Evolutionary conservation across 2,329 filamentous ascomycete species (phyloP).

Genomic region (Neophaeococcomyces mojaviensis): DNA sequence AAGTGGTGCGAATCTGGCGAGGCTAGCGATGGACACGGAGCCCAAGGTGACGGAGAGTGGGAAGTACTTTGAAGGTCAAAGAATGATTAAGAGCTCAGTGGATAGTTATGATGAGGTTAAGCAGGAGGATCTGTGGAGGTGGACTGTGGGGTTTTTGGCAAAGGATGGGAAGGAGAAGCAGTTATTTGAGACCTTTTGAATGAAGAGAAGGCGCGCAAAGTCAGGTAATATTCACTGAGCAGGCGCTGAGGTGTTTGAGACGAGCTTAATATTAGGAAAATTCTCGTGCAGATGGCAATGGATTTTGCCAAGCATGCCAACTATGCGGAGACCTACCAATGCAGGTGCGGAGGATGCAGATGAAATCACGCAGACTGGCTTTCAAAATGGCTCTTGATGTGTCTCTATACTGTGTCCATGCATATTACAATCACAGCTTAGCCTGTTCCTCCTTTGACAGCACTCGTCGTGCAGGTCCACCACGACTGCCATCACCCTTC

Average conservation of each 20-base stretch:
- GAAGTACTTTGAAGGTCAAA: slow-evolving; percentile 39
- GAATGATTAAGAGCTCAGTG: slow-evolving; percentile 34
- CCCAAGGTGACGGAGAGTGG: slow-evolving; percentile 30
- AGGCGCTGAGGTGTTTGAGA: too few species aligned
- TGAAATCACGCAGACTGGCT: too few species aligned
- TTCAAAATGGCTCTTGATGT: too few species aligned
- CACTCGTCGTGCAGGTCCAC: slow-evolving; percentile 25
- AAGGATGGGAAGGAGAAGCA: slow-evolving; percentile 23
- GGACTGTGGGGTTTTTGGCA: slow-evolving; percentile 36
- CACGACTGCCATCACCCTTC: slow-evolving; percentile 26
- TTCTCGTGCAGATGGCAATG: too few species aligned
- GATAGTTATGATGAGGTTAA: slow-evolving; percentile 39
- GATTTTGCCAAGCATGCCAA: too few species aligned
- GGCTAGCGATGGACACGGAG: slow-evolving; percentile 30
- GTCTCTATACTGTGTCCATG: too few species aligned
- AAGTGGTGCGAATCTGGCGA: slow-evolving; percentile 35
- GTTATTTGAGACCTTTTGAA: slow-evolving; percentile 18
- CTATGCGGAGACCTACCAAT: too few species aligned
- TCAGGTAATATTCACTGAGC: too few species aligned
- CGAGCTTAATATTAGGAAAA: too few species aligned
- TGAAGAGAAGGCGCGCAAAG: too few species aligned
- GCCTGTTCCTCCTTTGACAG: slow-evolving; percentile 23
- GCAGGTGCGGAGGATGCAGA: too few species aligned
- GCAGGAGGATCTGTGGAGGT: slow-evolving; percentile 45
- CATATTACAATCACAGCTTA: slow-evolving; percentile 19